Percentiles rank a stretch among this genome's conserved stretches.
phyloP scores from a whole-genome alignment of 148 eudicot genomes.

The Camellia sinensis region DNA sequence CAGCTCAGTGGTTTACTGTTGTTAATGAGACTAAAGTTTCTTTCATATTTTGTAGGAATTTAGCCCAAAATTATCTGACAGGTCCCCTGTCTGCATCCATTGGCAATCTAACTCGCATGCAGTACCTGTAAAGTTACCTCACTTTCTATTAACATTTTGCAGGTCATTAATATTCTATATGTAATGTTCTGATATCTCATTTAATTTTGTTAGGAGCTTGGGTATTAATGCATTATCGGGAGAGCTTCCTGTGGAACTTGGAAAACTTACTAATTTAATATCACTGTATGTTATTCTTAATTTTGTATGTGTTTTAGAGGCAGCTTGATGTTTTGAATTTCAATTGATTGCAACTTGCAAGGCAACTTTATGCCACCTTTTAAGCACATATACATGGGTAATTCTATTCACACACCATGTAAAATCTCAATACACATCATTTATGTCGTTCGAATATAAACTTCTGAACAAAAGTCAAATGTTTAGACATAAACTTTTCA shows the following conservation, averaged over 20 bases:
- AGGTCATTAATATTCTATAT: background rate
- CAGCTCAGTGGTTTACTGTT: too few species aligned
- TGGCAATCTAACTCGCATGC: constrained; percentile 68
- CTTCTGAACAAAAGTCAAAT: too few species aligned
- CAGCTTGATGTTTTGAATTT: background rate
- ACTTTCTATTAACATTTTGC: background rate
- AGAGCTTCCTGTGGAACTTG: constrained; percentile 66
- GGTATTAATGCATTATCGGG: constrained; percentile 75
- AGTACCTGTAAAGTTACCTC: constrained; percentile 44
- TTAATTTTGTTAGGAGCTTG: constrained; percentile 39
- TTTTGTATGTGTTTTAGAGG: background rate
- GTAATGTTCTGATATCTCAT: background rate
- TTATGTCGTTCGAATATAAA: too few species aligned
- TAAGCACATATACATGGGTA: background rate
- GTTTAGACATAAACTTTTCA: too few species aligned
- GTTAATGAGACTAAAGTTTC: too few species aligned
- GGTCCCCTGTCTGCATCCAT: constrained; percentile 63
- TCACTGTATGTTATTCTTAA: constrained; percentile 47
- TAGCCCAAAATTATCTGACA: constrained; percentile 64
- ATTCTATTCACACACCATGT: too few species aligned
- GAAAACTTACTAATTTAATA: constrained; percentile 51
- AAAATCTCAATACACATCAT: too few species aligned
- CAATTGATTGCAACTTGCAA: background rate
- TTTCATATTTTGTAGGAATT: constrained; percentile 33
- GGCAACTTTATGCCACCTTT: background rate